These are phyloP conservation scores for Aspergillus neoniger DNA, from an alignment of 2,329 filamentous ascomycete species.

Conservation along the genomic window DNA sequence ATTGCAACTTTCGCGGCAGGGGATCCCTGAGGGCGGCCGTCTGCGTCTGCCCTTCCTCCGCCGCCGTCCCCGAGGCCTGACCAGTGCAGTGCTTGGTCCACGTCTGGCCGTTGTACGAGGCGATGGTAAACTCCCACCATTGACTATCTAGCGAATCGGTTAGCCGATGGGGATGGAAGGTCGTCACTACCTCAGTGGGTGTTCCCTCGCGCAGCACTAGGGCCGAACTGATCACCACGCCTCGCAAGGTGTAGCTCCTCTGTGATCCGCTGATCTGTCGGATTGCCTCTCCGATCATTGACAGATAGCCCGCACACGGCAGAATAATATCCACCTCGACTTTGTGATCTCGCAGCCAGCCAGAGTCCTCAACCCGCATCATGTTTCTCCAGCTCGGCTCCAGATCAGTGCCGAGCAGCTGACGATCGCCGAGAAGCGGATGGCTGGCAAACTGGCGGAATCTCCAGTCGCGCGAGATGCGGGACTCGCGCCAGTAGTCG, in stretches of 20 bases:
- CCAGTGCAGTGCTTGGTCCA: slow-evolving; percentile 31
- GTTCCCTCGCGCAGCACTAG: slow-evolving; percentile 23
- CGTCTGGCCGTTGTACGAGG: slow-evolving; percentile 20
- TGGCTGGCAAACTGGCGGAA: neutral
- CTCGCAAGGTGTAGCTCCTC: slow-evolving; percentile 15
- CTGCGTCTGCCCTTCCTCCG: neutral
- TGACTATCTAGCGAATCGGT: slow-evolving; percentile 16
- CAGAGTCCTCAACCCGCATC: slow-evolving; percentile 26
- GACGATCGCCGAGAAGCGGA: neutral
- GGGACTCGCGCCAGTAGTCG: neutral
- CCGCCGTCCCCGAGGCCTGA: slow-evolving; percentile 6
- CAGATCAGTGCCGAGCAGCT: slow-evolving; percentile 10
- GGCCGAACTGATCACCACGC: slow-evolving; percentile 21
- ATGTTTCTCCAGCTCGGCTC: slow-evolving; percentile 31
- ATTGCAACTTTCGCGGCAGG: slow-evolving; percentile 17
- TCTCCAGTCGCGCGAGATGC: neutral
- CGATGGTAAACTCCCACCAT: slow-evolving; percentile 33
- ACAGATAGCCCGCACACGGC: slow-evolving; percentile 30
- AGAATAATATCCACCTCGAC: slow-evolving; percentile 34
- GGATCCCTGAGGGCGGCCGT: neutral
- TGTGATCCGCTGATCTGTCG: slow-evolving; percentile 1
- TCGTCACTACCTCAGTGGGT: slow-evolving; percentile 24
- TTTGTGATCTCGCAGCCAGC: slow-evolving; percentile 37
- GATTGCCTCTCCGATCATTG: slow-evolving; percentile 29
- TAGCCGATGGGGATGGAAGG: slow-evolving; percentile 15